Evolutionary conservation across 176 grass and related monocot species (phyloP).

Genomic region (Aegilops umbellulata): DNA sequence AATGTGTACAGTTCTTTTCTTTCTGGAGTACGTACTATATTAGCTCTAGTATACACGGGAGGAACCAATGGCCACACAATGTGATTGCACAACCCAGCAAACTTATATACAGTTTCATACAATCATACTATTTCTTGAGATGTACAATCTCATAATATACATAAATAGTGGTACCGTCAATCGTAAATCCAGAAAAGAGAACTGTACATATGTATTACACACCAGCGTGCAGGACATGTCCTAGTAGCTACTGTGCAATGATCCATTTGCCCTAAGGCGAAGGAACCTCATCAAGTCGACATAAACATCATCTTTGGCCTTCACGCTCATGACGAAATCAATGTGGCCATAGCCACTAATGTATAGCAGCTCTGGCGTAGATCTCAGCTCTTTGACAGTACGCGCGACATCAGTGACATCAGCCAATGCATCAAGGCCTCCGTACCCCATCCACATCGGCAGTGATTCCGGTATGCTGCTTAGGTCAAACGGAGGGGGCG

Average conservation of each 20-base stretch:
- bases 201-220: not conserved
- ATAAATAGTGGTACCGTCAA: not conserved
- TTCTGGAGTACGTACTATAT: no score
- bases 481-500: conserved; percentile 59
- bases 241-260: conserved; percentile 57
- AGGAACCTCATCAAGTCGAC: conserved; percentile 68
- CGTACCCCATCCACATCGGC: conserved; percentile 85
- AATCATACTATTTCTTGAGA: not conserved
- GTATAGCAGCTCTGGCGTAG: conserved; percentile 66
- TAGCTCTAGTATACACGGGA: no score
- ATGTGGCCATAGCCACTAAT: conserved; percentile 76
- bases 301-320: conserved; percentile 79
- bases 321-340: conserved; percentile 63
- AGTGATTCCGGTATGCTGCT: conserved; percentile 62
- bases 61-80: no score
- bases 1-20: no score
- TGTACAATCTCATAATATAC: not conserved
- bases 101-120: not conserved
- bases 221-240: not conserved
- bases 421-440: conserved; percentile 79
- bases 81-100: not conserved
- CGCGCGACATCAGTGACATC: conserved; percentile 63
- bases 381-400: conserved; percentile 60
- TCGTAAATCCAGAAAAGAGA: not conserved
- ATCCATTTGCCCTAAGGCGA: conserved; percentile 49